phyloP scores from a whole-genome alignment of 148 eudicot genomes.

The Rhododendron simsii region DNA sequence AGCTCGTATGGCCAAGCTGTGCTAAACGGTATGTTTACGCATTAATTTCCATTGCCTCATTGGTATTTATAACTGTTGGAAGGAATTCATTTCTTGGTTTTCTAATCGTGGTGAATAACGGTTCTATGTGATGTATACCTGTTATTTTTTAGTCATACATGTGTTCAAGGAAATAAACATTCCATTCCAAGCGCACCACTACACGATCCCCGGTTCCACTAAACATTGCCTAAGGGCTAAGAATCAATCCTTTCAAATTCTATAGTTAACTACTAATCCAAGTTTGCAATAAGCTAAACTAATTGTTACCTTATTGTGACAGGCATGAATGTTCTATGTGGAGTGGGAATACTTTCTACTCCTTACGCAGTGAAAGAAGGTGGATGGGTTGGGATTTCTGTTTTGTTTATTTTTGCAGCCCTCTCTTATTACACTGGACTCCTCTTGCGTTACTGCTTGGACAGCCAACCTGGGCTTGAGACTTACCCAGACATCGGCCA shows the following conservation, averaged over 20 bases:
- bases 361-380: slow-evolving; percentile 89
- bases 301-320: background rate
- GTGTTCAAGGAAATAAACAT: background rate
- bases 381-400: slow-evolving; percentile 78
- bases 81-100: too few species aligned
- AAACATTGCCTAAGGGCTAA: background rate
- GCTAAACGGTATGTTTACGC: slow-evolving; percentile 50
- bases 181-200: background rate
- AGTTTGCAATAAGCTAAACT: background rate
- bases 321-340: slow-evolving; percentile 97
- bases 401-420: slow-evolving; percentile 67
- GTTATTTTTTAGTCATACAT: too few species aligned
- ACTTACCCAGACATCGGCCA: slow-evolving; percentile 99
- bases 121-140: too few species aligned
- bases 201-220: background rate
- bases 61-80: background rate
- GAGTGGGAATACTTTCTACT: slow-evolving; percentile 93
- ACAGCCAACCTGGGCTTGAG: slow-evolving; percentile 85
- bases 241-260: background rate
- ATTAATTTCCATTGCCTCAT: background rate
- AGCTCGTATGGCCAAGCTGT: slow-evolving; percentile 82
- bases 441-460: slow-evolving; percentile 80
- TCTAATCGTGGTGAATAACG: too few species aligned
- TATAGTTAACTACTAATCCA: background rate
- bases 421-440: slow-evolving; percentile 93